Evolutionary conservation across 2,329 filamentous ascomycete species (phyloP), one percentile per base, ranked within the genome.

Genomic region (Albophoma yamanashiensis): DNA sequence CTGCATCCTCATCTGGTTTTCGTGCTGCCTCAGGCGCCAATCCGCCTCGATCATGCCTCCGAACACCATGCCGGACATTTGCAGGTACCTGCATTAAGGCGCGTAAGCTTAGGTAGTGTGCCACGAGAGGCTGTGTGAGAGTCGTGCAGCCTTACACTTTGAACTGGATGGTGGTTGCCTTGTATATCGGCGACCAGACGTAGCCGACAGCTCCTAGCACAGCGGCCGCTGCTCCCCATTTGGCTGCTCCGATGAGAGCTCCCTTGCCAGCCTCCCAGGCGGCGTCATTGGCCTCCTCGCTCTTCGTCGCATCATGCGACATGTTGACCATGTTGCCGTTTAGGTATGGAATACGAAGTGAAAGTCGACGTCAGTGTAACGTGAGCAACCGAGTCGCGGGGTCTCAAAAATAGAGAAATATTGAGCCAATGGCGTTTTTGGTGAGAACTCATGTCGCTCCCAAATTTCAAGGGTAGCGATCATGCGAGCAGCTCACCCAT

Each of bases 21-120:
- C 88, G 67, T 89, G 90, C 61, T 81, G 76, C 58, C 87, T 80
- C 66, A 92, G 78, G 57, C 86, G 79, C 60, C 78, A 74, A 68
- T 93, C 89, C 3, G 89, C 89, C 75, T 91, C 88, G 59, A 92
- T 80, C 81, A 89, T 89, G 68, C 85, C 81, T 52, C 89, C 89
- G 40, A 91, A 68, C n/a, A 89, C 86, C 89, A 92, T 92, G 62
- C 85, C 87, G n/a, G 87, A 89, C 87, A 92, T 91, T 72, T 92
- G 89, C 20, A 92, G 77, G 69, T 91, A 93, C 38, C 89, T 92
- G 67, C 58, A 57, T 39, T 12, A 20, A 39, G 57, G 50, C 12
- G 34, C 11, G 31, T 60, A 55, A 60, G 59, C 62, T n/a, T n/a
- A n/a, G n/a, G n/a, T 27, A 11, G 11, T 20, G n/a, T 39, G 39